Base-by-base conservation (phyloP, 2,329 filamentous ascomycete species). In the Xylaria sp. region DNA sequence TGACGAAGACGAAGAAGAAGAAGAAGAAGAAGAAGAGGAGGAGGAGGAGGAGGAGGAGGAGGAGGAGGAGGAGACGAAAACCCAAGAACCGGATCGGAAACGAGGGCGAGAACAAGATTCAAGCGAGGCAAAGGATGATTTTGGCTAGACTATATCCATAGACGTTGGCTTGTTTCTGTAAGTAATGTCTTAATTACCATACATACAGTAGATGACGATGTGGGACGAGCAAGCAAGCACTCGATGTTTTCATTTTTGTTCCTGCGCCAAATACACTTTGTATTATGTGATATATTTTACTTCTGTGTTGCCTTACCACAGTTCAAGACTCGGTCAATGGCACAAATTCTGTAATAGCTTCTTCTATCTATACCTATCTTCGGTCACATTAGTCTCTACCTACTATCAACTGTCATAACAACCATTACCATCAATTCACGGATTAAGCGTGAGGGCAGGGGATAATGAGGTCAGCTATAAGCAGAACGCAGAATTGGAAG, bases 121-220 rank as follows among this genome's bases (percentile, higher is more conserved):
- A 18, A 60, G 44, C 54, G 62, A 59, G 35, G 68, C 58, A n/a
- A 68, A 70, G 48, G 68, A 63, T 63, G 68, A 71, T 53, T 71
- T 71, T 61, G 69, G 69, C 60, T 70, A 70, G 58, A 69, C n/a
- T 51, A 5, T n/a, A 29, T 53, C 13, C 6, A 59, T 51, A 50
- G 61, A 57, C 25, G 21, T 29, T 29, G 27, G 35, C 21, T 57
- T 44, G 18, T 18, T 13, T 42, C 35, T 12, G 55, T 58, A 29
- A 58, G 23, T 58, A 44, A 58, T 44, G 40, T 44, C n/a, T 58
- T 42, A 58, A 64, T 50, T 40, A 42, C 23, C 21, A 64, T 40
- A 57, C 25, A 60, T 60, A 54, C 37, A 60, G 9, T 60, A 60
- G 35, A 55, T 60, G 8, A 47, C n/a, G 3, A 23, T 48, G 21